Evolutionary conservation across 768 basidiomycete genomes (phyloP).

Genomic region (Rickenella mellea): DNA sequence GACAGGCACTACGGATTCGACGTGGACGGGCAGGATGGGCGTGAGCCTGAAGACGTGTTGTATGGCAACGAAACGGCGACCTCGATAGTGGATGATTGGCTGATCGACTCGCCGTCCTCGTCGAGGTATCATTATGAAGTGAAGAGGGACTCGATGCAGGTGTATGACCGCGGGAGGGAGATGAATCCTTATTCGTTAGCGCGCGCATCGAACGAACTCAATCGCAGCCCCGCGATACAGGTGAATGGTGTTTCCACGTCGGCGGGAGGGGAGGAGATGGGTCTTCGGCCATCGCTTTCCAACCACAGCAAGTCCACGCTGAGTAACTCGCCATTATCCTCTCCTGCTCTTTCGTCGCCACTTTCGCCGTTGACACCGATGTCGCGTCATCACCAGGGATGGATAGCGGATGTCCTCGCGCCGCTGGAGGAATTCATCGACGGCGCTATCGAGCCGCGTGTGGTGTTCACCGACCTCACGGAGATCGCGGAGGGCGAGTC

Average conservation of each 20-base stretch:
- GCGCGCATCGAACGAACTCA: too few relatives aligned
- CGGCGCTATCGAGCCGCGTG: conserved; percentile 48
- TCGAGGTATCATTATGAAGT: neutral
- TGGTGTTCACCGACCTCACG: conserved; percentile 55
- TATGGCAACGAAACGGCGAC: too few relatives aligned
- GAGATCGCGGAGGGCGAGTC: conserved; percentile 83
- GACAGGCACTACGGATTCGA: neutral
- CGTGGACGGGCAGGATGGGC: too few relatives aligned
- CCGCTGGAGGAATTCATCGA: conserved; percentile 59
- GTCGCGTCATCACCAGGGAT: conserved; percentile 45
- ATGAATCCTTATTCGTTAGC: too few relatives aligned
- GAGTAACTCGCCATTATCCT: conserved; percentile 5
- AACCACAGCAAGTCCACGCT: conserved; percentile 6
- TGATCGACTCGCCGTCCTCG: neutral
- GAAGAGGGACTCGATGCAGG: conserved; percentile 1
- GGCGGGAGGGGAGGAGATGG: neutral
- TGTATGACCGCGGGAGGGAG: too few relatives aligned
- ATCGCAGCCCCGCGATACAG: neutral
- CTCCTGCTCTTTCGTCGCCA: conserved; percentile 23
- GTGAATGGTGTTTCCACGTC: neutral
- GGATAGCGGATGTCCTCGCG: conserved; percentile 51
- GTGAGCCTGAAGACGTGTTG: too few relatives aligned
- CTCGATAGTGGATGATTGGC: neutral
- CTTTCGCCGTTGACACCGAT: conserved; percentile 36
- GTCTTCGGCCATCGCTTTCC: neutral